Evolutionary conservation across 2,329 filamentous ascomycete genomes (phyloP).

Genomic region (Proliferodiscus dingleyae): DNA sequence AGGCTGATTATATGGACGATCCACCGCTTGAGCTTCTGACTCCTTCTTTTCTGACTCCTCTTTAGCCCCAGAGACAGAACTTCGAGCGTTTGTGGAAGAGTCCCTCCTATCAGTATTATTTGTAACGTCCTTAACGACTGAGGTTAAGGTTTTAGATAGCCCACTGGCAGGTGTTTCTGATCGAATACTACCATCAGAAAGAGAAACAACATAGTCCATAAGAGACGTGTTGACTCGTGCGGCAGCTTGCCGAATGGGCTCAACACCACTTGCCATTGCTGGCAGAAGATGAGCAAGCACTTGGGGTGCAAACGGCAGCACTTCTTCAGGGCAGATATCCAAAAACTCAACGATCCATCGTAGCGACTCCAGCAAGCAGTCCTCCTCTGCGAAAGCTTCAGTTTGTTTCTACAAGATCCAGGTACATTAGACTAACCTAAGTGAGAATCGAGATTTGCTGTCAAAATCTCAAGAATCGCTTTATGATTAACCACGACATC

Average conservation of each 20-base stretch:
- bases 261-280: conserved; percentile 86
- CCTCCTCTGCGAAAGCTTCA: conserved; percentile 60
- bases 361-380: conserved; percentile 84
- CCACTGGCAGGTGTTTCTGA: conserved; percentile 36
- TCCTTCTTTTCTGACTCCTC: conserved; percentile 46
- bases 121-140: conserved; percentile 31
- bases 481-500: conserved; percentile 93
- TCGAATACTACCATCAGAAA: conserved; percentile 61
- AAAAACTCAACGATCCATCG: conserved; percentile 96
- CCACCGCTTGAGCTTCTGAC: conserved; percentile 47
- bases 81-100: conserved; percentile 28
- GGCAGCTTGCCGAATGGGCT: conserved; percentile 83
- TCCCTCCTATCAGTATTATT: conserved; percentile 30
- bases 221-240: conserved; percentile 84
- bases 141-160: conserved; percentile 39
- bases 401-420: not conserved
- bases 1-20: conserved; percentile 29
- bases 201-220: conserved; percentile 89
- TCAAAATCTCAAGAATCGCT: conserved; percentile 85
- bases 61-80: conserved; percentile 40
- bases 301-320: conserved; percentile 88
- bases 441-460: conserved; percentile 80
- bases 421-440: conserved; percentile 51
- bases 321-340: conserved; percentile 95
- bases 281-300: conserved; percentile 88